Percentiles rank a stretch among this genome's conserved stretches.
phyloP scores from a whole-genome alignment of 495 filamentous ascomycete genomes.

The Talaromyces adpressus region DNA sequence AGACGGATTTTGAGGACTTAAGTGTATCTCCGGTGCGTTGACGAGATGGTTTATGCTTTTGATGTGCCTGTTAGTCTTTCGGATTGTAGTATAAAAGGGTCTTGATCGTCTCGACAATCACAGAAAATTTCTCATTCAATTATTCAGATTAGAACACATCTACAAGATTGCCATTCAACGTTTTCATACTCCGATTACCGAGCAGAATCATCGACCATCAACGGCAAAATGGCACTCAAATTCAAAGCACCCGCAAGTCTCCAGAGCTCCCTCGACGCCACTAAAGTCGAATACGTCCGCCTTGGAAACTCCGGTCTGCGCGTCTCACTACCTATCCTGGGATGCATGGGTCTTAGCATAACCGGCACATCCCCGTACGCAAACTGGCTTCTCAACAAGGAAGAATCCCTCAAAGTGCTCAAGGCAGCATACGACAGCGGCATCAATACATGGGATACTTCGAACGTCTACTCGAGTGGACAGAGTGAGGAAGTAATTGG shows the following conservation, averaged over 20 bases:
- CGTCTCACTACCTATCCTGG: conserved; percentile 59
- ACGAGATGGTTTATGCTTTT: neutral
- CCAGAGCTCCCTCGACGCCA: neutral
- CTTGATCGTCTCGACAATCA: neutral
- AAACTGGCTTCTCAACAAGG: conserved; percentile 55
- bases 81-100: neutral
- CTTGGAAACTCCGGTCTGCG: conserved; percentile 62
- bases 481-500: conserved; percentile 60
- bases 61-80: neutral
- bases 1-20: neutral
- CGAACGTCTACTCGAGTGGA: conserved; percentile 61
- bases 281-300: conserved; percentile 18
- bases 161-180: too few relatives aligned
- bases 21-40: neutral
- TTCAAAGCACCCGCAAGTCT: neutral
- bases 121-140: neutral
- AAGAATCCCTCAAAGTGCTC: conserved; percentile 54
- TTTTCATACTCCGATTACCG: too few relatives aligned
- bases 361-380: conserved; percentile 45
- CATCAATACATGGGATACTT: conserved; percentile 50
- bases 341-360: conserved; percentile 52
- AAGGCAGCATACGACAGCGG: conserved; percentile 61
- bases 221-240: neutral
- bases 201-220: too few relatives aligned
- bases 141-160: neutral